Base-by-base conservation (phyloP, 345 rosid genomes). In the Ceriops decandra region DNA sequence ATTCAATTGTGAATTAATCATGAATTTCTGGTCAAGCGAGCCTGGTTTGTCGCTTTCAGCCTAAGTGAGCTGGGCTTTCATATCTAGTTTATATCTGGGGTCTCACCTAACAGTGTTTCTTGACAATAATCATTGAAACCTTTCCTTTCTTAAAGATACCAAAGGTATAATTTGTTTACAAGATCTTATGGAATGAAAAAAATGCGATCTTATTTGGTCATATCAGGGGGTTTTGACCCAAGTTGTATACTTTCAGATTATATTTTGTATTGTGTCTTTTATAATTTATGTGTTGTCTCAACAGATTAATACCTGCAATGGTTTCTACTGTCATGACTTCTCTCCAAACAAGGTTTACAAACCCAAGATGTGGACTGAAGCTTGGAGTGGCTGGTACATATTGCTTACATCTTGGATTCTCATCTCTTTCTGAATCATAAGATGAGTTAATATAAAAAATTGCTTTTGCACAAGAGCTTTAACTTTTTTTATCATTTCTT, bases 331-430 rank as follows among this genome's bases (percentile, higher is more conserved):
- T 11, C 96, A 95, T 32, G 88, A 95, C 81, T 95, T 91, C 81
- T 87, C 97, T 35, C 98, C 99, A 3, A 95, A 91, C 90, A 95
- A 91, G 80, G 85, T 80, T 38, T 88, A 91, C 81, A 95, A 95
- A 72, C 99, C 99, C 24, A 91, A 91, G 87, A 87, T 95, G 91
- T 95, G 99, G 99, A 95, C 99, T 6, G 98, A 95, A 82, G 98
- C 97, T 64, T 95, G 99, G 99, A 91, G 92, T 61, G 98, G 93
- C 76, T 95, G 99, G 99, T 95, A 86, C 85, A 27, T 9, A 53
- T 60, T 53, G 28, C 52, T 17, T 64, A 36, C 58, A 62, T 62
- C n/a, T 28, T 61, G 17, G 52, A 28, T 32, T 31, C 21, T 19
- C 51, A 56, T 35, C 19, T 22, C 19, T 46, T 62, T 71, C 49